Evolutionary conservation across 192 early-diverging fungal genomes (phyloP).

Genomic region (Gryganskiella cystojenkinii): DNA sequence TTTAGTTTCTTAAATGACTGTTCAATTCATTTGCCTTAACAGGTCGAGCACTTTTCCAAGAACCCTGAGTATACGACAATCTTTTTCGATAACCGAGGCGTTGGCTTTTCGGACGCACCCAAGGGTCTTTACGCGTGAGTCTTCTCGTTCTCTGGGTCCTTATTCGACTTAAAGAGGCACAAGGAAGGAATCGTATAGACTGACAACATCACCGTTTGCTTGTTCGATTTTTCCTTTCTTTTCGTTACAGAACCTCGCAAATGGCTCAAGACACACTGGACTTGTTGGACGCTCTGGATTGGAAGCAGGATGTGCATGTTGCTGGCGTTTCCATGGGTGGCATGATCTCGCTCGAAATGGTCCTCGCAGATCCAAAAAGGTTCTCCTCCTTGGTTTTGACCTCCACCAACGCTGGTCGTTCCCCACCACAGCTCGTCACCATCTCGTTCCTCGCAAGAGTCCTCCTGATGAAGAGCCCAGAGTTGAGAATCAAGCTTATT

Average conservation of each 20-base stretch:
- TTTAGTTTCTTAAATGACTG: constrained; percentile 1
- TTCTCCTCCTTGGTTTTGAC: constrained; percentile 69
- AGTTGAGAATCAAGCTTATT: constrained; percentile 31
- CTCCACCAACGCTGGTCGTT: constrained; percentile 66
- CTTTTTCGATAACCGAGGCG: constrained; percentile 89
- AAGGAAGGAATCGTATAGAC: background rate
- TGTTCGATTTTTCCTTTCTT: background rate
- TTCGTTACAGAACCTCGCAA: constrained; percentile 67
- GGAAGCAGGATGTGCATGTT: constrained; percentile 76
- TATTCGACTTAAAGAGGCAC: too few relatives aligned
- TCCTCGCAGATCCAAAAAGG: constrained; percentile 62
- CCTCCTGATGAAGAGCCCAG: constrained; percentile 26
- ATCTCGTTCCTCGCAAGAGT: constrained; percentile 42
- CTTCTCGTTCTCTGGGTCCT: background rate
- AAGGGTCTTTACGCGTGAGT: constrained; percentile 62
- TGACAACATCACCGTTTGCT: background rate
- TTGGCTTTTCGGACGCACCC: constrained; percentile 72
- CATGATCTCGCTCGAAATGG: constrained; percentile 86
- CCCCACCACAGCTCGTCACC: constrained; percentile 44
- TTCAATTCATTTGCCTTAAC: constrained; percentile 8
- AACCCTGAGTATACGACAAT: constrained; percentile 76
- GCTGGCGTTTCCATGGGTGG: constrained; percentile 88
- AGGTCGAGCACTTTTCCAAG: constrained; percentile 73
- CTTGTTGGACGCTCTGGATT: constrained; percentile 78
- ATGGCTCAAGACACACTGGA: constrained; percentile 80